Conservation (phyloP, 2,329 filamentous ascomycete genomes). For the Pseudogymnoascus sp. region DNA sequence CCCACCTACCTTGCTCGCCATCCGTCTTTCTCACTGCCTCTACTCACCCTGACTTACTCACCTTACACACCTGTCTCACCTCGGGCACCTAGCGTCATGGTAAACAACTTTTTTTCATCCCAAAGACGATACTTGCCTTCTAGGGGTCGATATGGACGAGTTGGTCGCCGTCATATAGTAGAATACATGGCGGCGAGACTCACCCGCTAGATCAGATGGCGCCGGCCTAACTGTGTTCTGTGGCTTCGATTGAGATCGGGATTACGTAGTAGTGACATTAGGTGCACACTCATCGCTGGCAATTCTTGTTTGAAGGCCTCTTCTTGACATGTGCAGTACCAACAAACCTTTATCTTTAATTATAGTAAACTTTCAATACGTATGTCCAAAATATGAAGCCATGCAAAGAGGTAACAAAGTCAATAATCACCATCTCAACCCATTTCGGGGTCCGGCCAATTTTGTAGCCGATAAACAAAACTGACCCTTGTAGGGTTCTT, state of each 20-base stretch:
- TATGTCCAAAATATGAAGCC: not conserved
- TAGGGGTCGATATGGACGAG: constrained; percentile 39
- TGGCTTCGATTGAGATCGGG: not conserved
- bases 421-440: not conserved
- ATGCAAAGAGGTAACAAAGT: not conserved
- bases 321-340: not conserved
- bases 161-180: constrained; percentile 36
- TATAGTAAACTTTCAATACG: not conserved
- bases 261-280: constrained; percentile 3
- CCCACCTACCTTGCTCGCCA: not conserved
- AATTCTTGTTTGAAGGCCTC: not conserved
- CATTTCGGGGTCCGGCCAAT: not conserved
- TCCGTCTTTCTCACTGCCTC: not conserved
- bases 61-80: not conserved
- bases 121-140: not conserved
- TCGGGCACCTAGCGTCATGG: constrained; percentile 3
- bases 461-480: not conserved
- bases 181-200: not conserved
- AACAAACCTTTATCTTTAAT: not conserved
- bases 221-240: not conserved
- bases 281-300: not conserved
- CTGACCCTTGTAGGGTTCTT: constrained; percentile 3
- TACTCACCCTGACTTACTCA: not conserved
- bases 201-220: constrained; percentile 1
- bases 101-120: not conserved